Evolutionary conservation across 805 yeast species (phyloP).

Genomic region (Kodamaea fukazawae): DNA sequence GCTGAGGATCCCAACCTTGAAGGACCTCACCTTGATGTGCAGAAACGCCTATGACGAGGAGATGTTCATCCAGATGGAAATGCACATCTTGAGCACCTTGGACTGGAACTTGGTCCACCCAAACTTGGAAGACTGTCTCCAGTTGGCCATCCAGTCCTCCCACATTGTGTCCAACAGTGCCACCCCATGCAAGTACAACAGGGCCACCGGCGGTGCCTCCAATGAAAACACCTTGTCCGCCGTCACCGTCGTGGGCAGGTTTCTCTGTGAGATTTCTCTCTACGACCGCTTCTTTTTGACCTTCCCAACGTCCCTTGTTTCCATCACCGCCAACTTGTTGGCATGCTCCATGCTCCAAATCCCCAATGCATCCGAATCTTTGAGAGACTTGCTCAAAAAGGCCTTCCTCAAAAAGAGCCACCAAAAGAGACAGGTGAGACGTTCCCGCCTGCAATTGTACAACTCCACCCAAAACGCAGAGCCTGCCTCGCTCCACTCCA

Average conservation of each 20-base stretch:
- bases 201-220: conserved; percentile 7
- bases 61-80: conserved; percentile 48
- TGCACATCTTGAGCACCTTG: conserved; percentile 40
- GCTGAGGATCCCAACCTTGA: conserved; percentile 53
- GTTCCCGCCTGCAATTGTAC: conserved; percentile 6
- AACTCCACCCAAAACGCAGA: conserved; percentile 1
- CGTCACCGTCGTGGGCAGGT: conserved; percentile 51
- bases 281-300: conserved; percentile 49
- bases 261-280: conserved; percentile 52
- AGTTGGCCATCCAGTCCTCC: conserved; percentile 38
- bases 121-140: conserved; percentile 50
- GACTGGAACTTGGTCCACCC: conserved; percentile 48
- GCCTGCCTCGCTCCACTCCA: background rate
- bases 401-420: conserved; percentile 7
- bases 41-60: conserved; percentile 56
- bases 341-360: conserved; percentile 55
- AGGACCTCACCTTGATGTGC: conserved; percentile 55
- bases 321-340: conserved; percentile 48
- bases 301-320: conserved; percentile 45
- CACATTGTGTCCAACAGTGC: conserved; percentile 16
- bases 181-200: conserved; percentile 28
- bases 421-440: conserved; percentile 5
- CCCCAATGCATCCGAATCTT: conserved; percentile 39
- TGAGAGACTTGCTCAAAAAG: conserved; percentile 23
- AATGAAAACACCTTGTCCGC: conserved; percentile 36